These are phyloP conservation scores for Endocalyx cinctus DNA, from an alignment of 2,329 filamentous ascomycete genomes.

Conservation along the genomic window DNA sequence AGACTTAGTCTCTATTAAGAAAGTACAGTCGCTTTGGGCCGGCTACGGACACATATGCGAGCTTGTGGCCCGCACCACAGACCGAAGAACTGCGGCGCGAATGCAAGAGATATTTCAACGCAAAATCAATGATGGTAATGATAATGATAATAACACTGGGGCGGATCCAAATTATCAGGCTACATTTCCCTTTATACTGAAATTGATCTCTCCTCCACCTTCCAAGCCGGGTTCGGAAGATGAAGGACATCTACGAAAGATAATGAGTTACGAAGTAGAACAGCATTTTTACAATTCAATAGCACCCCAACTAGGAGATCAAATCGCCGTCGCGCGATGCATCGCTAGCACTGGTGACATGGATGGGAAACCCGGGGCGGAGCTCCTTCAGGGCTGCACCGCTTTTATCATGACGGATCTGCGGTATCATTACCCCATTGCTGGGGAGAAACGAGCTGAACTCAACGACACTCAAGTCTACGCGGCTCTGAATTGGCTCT, in stretches of 20 bases:
- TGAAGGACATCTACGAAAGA: slow-evolving; percentile 61
- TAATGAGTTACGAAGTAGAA: slow-evolving; percentile 64
- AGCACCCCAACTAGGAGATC: slow-evolving; percentile 40
- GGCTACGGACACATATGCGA: slow-evolving; percentile 54
- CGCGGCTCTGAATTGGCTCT: slow-evolving; percentile 58
- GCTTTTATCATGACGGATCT: slow-evolving; percentile 58
- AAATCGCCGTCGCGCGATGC: slow-evolving; percentile 18
- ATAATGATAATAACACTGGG: slow-evolving; percentile 9
- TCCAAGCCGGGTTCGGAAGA: slow-evolving; percentile 29
- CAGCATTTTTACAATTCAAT: slow-evolving; percentile 59
- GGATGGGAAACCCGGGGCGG: slow-evolving; percentile 16
- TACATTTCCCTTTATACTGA: slow-evolving; percentile 48
- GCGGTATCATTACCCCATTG: slow-evolving; percentile 46
- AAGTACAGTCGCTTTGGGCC: slow-evolving; percentile 44
- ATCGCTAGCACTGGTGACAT: slow-evolving; percentile 14
- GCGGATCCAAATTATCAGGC: no score
- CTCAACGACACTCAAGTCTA: slow-evolving; percentile 44
- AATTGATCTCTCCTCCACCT: slow-evolving; percentile 53
- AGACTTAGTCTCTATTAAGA: slow-evolving; percentile 32
- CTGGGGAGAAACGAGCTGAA: slow-evolving; percentile 47
- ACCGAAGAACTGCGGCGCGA: slow-evolving; percentile 9
- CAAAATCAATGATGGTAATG: slow-evolving; percentile 4
- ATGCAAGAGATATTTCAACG: no score
- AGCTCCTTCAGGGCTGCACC: slow-evolving; percentile 32
- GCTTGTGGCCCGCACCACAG: slow-evolving; percentile 38